Evolutionary conservation across 129 eudicot species (phyloP), one percentile per base, ranked within the genome.

Genomic region (Lactuca sativa): DNA sequence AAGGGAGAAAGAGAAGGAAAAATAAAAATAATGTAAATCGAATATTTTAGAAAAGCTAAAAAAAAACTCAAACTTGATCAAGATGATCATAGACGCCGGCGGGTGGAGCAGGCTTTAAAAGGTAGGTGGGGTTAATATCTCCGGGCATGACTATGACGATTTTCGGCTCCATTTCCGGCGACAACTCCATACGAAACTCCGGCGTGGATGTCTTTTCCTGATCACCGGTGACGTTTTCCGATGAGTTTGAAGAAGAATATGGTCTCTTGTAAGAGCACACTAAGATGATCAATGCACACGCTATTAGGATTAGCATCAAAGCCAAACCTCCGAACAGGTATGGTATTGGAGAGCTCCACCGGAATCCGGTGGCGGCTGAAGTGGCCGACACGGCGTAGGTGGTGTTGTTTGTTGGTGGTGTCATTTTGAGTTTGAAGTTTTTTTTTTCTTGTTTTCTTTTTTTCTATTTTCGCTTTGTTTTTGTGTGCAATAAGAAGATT

Each of bases 101-200:
- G 67, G 75, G 48, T n/a, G 79, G 70, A 64, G 66, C 49, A 12
- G 90, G 96, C 69, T 72, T 81, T 12, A 89, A 91, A 56, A 88
- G 83, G 76, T 76, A 78, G 4, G 87, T 85, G 4, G 96, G 91
- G 62, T 76, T 83, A 12, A 68, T 18, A 4, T 88, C 84, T 76
- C 96, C 96, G 62, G 96, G 85, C 96, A 88, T 88, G 15, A 85
- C 71, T 30, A 89, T 89, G 2, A 79, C 92, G 1, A 88, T 62
- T 55, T 69, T 80, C 1, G 88, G 86, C 80, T 78, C 91, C 82
- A 68, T 80, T 71, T 87, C 92, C 6, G 79, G 69, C 73, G 66
- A 67, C 16, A 77, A 56, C 9, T 76, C 70, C 52, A 70, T 48
- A n/a, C 67, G 73, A 56, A 71, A 77, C 49, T 77, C 82, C 5